Evolutionary conservation across 805 yeast genomes (phyloP).

Genomic region (Yarrowia deformans): DNA sequence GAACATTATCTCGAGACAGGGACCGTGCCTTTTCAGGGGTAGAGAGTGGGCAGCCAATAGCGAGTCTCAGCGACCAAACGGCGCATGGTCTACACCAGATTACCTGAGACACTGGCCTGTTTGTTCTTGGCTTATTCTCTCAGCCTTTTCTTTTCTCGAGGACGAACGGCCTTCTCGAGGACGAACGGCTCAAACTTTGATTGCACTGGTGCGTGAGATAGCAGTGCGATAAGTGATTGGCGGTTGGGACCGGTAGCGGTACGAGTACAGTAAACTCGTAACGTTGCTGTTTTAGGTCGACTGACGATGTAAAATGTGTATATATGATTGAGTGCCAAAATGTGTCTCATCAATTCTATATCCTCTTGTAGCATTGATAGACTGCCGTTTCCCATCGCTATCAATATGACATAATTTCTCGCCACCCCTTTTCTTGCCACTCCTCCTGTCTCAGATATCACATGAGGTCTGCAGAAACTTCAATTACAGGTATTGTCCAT

Average conservation of each 20-base stretch:
- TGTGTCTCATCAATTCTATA: too few relatives aligned
- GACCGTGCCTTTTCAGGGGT: slow-evolving; percentile 4
- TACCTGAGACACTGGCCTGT: background rate
- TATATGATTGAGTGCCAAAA: too few relatives aligned
- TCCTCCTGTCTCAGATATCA: background rate
- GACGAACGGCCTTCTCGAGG: background rate
- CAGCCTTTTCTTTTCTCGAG: background rate
- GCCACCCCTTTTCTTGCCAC: too few relatives aligned
- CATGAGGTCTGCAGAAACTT: background rate
- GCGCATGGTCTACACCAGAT: background rate
- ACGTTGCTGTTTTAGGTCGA: too few relatives aligned
- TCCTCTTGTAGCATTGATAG: too few relatives aligned
- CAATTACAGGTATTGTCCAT: slow-evolving; percentile 4
- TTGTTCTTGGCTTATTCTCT: background rate
- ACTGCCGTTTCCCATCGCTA: too few relatives aligned
- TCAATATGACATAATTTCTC: too few relatives aligned
- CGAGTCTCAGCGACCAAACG: background rate
- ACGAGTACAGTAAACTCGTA: too few relatives aligned
- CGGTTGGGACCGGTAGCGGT: background rate
- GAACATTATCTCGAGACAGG: background rate
- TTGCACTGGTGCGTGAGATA: background rate
- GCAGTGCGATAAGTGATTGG: slow-evolving; percentile 1
- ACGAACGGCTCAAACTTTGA: slow-evolving; percentile 3
- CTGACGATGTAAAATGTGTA: too few relatives aligned
- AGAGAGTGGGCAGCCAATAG: background rate